Conservation (phyloP, 169 alveolate genomes). For the Eimeria sp. region DNA sequence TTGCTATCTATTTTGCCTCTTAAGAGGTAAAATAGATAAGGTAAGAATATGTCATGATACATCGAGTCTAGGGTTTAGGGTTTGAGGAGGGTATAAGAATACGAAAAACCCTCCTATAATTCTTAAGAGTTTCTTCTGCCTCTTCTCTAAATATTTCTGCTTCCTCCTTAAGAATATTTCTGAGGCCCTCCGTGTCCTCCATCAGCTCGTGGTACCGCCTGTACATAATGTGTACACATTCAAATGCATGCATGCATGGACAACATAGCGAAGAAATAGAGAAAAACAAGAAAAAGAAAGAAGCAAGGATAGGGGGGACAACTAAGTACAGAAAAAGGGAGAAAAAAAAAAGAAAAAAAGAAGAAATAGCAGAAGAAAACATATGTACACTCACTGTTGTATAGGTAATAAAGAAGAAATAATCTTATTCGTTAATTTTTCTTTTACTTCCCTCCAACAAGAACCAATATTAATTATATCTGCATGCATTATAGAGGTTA, state of each 20-base stretch:
- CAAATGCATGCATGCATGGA: neutral
- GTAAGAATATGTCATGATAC: neutral
- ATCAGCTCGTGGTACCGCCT: slow-evolving; percentile 24
- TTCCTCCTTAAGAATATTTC: neutral
- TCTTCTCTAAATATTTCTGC: neutral
- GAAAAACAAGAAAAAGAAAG: no score
- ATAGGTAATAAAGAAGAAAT: neutral
- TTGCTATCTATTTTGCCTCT: no score
- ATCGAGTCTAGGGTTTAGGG: neutral
- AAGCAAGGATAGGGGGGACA: no score
- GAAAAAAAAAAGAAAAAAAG: neutral
- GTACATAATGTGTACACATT: neutral
- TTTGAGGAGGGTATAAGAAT: neutral
- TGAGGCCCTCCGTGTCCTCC: neutral
- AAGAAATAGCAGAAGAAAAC: neutral
- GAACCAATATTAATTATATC: neutral
- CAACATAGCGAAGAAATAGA: no score
- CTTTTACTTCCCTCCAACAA: slow-evolving; percentile 9
- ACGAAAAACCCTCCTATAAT: slow-evolving; percentile 3
- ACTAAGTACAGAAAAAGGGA: no score
- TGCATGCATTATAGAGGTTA: neutral
- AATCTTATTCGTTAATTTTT: neutral
- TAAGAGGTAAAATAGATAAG: no score
- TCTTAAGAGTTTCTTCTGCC: neutral
- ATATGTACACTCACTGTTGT: neutral